These are phyloP conservation scores for Ogataea hybrid DNA, from an alignment of 1,139 yeast species.

Conservation along the genomic window DNA sequence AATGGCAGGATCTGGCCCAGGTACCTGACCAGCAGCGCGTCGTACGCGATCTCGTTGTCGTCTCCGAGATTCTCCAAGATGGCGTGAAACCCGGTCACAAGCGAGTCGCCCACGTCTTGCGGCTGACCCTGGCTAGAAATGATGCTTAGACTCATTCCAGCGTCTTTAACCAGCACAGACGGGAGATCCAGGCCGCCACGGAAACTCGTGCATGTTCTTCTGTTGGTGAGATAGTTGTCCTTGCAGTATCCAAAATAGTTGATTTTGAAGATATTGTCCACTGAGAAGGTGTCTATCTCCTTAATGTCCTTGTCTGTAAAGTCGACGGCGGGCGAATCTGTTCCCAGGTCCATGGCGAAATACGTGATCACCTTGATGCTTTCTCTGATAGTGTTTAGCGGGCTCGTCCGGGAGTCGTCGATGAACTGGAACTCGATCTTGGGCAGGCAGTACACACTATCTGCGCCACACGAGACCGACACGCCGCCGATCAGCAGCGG, in stretches of 20 bases:
- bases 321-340: constrained; percentile 13
- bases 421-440: constrained; percentile 42
- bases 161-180: constrained; percentile 46
- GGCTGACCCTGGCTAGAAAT: constrained; percentile 41
- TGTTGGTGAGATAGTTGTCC: constrained; percentile 26
- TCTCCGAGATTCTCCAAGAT: constrained; percentile 15
- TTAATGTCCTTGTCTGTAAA: constrained; percentile 16
- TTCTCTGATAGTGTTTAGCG: constrained; percentile 44
- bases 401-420: constrained; percentile 38
- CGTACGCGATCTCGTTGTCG: constrained; percentile 14
- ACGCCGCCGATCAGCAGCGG: constrained; percentile 18
- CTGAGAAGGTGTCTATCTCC: constrained; percentile 44
- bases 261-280: constrained; percentile 41
- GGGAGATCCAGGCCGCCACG: constrained; percentile 47
- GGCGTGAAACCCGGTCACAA: constrained; percentile 31
- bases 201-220: constrained; percentile 35
- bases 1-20: constrained; percentile 15
- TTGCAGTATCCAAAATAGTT: constrained; percentile 53
- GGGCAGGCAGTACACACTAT: constrained; percentile 41
- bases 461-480: constrained; percentile 26
- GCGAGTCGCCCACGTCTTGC: constrained; percentile 39
- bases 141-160: constrained; percentile 46
- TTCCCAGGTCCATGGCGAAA: constrained; percentile 53
- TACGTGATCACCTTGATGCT: constrained; percentile 52
- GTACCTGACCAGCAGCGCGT: constrained; percentile 14